These are phyloP conservation scores for Gracilariopsis chorda DNA, from an alignment of 23 red algal species.

Conservation along the genomic window DNA sequence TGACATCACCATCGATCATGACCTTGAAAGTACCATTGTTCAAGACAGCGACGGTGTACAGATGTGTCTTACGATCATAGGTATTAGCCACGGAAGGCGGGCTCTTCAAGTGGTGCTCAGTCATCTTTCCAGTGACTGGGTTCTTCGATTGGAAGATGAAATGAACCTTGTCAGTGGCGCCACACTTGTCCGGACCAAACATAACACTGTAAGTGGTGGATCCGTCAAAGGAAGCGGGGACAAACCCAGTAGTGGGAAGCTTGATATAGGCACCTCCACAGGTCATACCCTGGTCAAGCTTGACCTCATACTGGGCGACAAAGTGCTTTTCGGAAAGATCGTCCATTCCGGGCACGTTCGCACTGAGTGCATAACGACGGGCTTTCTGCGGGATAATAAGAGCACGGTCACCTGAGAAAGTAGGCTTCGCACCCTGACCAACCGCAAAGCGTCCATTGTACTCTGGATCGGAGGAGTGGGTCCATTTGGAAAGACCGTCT, in stretches of 20 bases:
- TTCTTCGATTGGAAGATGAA: conserved; percentile 95
- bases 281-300: conserved; percentile 84
- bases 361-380: conserved; percentile 67
- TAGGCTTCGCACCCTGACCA: conserved; percentile 77
- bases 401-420: conserved; percentile 79
- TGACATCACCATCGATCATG: conserved; percentile 73
- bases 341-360: conserved; percentile 35
- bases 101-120: conserved; percentile 88
- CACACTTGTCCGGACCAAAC: conserved; percentile 99
- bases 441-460: conserved; percentile 73
- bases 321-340: conserved; percentile 37
- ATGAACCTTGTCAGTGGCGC: conserved; percentile 95
- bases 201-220: conserved; percentile 85
- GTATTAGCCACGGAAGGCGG: conserved; percentile 75
- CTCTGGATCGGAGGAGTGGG: conserved; percentile 12
- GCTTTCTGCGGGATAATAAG: conserved; percentile 87
- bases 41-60: conserved; percentile 90
- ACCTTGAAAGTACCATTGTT: conserved; percentile 80
- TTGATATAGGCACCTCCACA: conserved; percentile 97
- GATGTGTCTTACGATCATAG: conserved; percentile 82
- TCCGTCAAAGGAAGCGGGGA: conserved; percentile 45
- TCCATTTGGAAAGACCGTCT: conserved; percentile 59
- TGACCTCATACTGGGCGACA: conserved; percentile 95
- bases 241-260: conserved; percentile 61
- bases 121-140: conserved; percentile 72